Base-by-base conservation (phyloP, 768 basidiomycete genomes). In the Tylopilus vinaceipallidus region DNA sequence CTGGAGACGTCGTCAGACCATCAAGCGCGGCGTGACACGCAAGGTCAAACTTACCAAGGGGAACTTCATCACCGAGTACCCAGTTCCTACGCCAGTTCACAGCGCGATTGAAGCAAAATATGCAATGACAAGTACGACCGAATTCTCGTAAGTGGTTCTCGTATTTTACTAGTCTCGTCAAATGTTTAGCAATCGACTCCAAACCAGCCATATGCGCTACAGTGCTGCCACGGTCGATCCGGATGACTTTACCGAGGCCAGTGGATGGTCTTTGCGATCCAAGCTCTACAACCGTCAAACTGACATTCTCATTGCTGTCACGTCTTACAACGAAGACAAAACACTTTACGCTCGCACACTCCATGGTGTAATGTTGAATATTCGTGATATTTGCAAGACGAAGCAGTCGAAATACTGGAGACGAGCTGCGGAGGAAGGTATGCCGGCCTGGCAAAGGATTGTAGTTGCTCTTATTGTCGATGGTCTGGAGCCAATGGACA, bases 291-390 rank as follows among this genome's bases (percentile, higher is more conserved):
- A 86, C 52, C 88, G 95, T 48, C 81, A 89, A 55, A 98, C 95
- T 1, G 95, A 98, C 56, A 68, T 98, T 7, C 79, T 98, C 22
- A 95, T 98, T 60, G 95, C 93, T 10, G 90, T 98, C 55, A 97
- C 92, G 6, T 91, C 86, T 4, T 93, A 92, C 73, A 92, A 93
- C 55, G 91, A 94, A 68, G 90, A 93, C 79, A 93, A 92, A 75
- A 85, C 83, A 6, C 80, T 92, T n/a, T 91, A 92, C 62, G 82
- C 90, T 23, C 85, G 88, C 56, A 98, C 95, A 0, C 75, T 98
- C 34, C 95, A 98, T 63, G 91, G 91, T 55, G 87, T 98, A 61
- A 98, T 98, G 95, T 70, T 95, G 54, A 98, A 99, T 70, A 95
- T 98, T 53, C 88, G 95, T 56, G 89, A 98, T 60, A 98, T 98